Evolutionary conservation across 768 basidiomycete species (phyloP).

Genomic region (Hygrocybe punicea): DNA sequence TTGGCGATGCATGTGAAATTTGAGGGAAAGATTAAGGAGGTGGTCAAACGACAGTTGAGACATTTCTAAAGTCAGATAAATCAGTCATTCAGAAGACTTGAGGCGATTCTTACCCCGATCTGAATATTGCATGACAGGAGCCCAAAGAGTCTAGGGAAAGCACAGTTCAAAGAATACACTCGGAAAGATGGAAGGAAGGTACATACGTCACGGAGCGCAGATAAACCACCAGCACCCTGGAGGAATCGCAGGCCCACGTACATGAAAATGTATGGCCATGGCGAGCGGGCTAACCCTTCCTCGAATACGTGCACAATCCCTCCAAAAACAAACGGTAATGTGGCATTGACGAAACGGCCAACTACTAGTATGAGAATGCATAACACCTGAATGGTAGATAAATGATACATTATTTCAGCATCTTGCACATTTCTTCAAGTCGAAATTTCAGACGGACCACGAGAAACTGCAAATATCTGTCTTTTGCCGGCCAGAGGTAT

Average conservation of each 20-base stretch:
- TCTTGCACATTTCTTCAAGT: constrained; percentile 4
- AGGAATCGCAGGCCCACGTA: constrained; percentile 73
- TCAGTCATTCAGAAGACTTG: neutral
- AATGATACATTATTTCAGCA: constrained; percentile 1
- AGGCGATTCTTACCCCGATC: constrained; percentile 51
- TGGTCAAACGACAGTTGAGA: constrained; percentile 82
- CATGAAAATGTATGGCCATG: constrained; percentile 65
- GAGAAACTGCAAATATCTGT: constrained; percentile 60
- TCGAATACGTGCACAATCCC: constrained; percentile 58
- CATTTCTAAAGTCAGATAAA: constrained; percentile 56
- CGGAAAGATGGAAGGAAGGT: neutral
- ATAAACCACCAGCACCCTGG: constrained; percentile 72
- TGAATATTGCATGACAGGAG: constrained; percentile 86
- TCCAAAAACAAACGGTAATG: constrained; percentile 69
- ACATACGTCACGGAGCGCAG: constrained; percentile 59
- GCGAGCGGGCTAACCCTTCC: constrained; percentile 42
- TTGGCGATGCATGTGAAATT: constrained; percentile 78
- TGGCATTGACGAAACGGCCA: constrained; percentile 72
- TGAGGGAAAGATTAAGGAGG: constrained; percentile 78
- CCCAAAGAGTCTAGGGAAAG: constrained; percentile 59
- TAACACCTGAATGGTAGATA: constrained; percentile 41
- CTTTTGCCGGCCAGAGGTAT: constrained; percentile 81
- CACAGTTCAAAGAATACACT: constrained; percentile 3
- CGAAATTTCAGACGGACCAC: constrained; percentile 44
- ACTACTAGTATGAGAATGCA: constrained; percentile 70